These are phyloP conservation scores for Entomortierella chlamydospora DNA, from an alignment of 192 early-diverging fungal species.

Conservation along the genomic window DNA sequence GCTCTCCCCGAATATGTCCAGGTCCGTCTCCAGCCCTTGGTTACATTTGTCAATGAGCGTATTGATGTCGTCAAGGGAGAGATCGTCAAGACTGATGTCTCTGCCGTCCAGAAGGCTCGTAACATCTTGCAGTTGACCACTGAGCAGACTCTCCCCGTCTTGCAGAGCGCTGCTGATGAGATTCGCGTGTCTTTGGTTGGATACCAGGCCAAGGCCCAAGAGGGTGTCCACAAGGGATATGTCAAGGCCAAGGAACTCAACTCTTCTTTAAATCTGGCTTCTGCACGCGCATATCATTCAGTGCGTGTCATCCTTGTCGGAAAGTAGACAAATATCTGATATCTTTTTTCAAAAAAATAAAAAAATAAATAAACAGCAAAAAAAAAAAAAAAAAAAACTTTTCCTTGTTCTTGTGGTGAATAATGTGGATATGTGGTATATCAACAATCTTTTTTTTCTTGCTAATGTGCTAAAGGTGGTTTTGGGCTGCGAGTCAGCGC, in stretches of 20 bases:
- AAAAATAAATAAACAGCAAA: constrained; percentile 4
- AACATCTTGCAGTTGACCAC: constrained; percentile 63
- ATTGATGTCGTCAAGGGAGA: constrained; percentile 63
- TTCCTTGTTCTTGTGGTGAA: too few species aligned
- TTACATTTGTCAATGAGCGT: constrained; percentile 59
- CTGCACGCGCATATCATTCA: constrained; percentile 35
- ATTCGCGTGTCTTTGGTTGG: constrained; percentile 46
- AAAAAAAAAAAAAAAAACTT: constrained; percentile 6
- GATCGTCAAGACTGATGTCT: constrained; percentile 54
- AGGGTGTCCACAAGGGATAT: constrained; percentile 32
- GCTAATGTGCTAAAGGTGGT: too few species aligned
- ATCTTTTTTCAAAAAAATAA: background rate
- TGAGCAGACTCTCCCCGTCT: constrained; percentile 60
- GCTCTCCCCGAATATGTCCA: constrained; percentile 59
- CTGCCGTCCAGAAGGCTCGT: constrained; percentile 65
- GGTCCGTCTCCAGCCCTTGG: constrained; percentile 54
- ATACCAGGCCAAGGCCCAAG: constrained; percentile 51
- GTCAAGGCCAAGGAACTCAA: constrained; percentile 33
- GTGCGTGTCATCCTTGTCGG: constrained; percentile 40
- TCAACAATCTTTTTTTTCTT: too few species aligned
- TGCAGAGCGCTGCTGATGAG: constrained; percentile 56
- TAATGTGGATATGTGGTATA: too few species aligned
- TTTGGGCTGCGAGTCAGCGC: too few species aligned
- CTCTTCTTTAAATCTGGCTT: constrained; percentile 29
- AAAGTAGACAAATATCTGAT: constrained; percentile 18